phyloP scores from a whole-genome alignment of 352 stramenopile species.

The Phytopythium helicoides region DNA sequence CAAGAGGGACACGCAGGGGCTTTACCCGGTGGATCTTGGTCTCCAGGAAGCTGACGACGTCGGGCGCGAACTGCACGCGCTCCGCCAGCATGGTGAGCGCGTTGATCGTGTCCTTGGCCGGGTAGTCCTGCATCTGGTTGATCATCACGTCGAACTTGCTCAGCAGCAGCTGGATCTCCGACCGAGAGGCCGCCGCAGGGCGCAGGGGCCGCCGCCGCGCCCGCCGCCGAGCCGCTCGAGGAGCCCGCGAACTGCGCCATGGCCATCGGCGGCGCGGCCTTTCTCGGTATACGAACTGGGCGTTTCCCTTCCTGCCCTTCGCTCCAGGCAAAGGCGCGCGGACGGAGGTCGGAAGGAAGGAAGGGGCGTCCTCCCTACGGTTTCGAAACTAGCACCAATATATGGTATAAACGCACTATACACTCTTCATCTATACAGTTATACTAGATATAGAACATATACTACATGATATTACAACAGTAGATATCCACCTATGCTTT shows the following conservation, averaged over 20 bases:
- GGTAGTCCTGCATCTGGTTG: slow-evolving; percentile 85
- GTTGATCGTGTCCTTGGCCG: slow-evolving; percentile 89
- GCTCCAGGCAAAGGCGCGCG: no score
- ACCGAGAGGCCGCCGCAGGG: background rate
- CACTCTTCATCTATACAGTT: no score
- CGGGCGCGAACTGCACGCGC: slow-evolving; percentile 62
- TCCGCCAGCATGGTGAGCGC: slow-evolving; percentile 84
- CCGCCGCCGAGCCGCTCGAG: slow-evolving; percentile 8
- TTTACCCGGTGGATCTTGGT: slow-evolving; percentile 88
- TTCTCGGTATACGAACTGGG: background rate
- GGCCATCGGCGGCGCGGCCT: slow-evolving; percentile 26
- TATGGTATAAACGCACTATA: no score
- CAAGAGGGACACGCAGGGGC: no score
- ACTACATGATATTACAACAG: no score
- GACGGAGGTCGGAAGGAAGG: background rate
- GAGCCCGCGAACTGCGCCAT: slow-evolving; percentile 43
- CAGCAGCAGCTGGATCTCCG: slow-evolving; percentile 57
- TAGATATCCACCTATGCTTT: no score
- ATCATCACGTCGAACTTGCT: slow-evolving; percentile 82
- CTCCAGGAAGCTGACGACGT: slow-evolving; percentile 88
- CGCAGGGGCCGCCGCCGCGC: background rate
- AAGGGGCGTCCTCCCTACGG: background rate
- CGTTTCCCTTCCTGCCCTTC: slow-evolving; percentile 2
- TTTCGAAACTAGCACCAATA: no score
- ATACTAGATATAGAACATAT: no score